A percentile compares a stretch with the other conserved stretches of the same genome.
These are phyloP conservation scores for Neltuma alba DNA, from an alignment of 306 rosid genomes.

Conservation along the genomic window DNA sequence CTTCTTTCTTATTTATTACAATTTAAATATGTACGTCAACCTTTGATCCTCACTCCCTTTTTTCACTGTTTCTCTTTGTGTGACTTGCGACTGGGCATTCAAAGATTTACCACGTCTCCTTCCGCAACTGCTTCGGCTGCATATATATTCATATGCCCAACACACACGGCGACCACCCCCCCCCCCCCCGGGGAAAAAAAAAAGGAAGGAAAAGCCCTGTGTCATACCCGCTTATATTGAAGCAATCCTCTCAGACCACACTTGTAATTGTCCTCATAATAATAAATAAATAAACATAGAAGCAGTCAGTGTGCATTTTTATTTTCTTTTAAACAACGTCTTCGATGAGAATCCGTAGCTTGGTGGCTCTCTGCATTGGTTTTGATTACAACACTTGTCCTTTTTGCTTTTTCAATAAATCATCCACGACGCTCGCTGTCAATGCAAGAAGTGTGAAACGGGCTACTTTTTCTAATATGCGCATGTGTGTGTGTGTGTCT, in stretches of 20 bases:
- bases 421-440: not conserved
- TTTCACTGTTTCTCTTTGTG: not conserved
- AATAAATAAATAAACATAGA: too few relatives aligned
- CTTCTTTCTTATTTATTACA: not conserved
- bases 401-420: not conserved
- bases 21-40: too few relatives aligned
- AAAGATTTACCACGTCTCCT: not conserved
- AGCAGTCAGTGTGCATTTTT: not conserved
- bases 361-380: not conserved
- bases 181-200: too few relatives aligned
- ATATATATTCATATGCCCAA: not conserved
- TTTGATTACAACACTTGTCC: not conserved
- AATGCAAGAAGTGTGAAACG: not conserved
- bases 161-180: not conserved
- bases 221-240: too few relatives aligned
- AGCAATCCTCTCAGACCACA: too few relatives aligned
- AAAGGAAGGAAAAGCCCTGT: too few relatives aligned
- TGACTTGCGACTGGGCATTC: too few relatives aligned
- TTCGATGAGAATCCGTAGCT: not conserved
- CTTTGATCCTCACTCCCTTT: too few relatives aligned
- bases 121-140: not conserved
- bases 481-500: too few relatives aligned
- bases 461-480: too few relatives aligned
- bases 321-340: not conserved
- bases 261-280: too few relatives aligned